Evolutionary conservation across 169 alveolate species (phyloP).

Genomic region (Eimeria maxima): DNA sequence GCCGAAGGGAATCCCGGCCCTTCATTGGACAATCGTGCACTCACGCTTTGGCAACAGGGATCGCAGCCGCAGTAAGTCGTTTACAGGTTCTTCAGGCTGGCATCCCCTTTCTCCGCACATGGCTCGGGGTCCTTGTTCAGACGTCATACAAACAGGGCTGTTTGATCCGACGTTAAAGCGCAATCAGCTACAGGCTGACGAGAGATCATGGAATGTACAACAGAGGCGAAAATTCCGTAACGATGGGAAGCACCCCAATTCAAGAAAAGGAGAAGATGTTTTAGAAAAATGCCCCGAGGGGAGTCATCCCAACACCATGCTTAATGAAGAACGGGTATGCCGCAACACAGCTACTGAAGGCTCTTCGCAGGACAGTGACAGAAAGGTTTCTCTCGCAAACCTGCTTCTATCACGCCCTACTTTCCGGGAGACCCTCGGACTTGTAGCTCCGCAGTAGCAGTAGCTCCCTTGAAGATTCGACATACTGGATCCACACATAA

Average conservation of each 20-base stretch:
- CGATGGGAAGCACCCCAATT: background rate
- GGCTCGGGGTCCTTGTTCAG: background rate
- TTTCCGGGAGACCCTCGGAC: slow-evolving; percentile 16
- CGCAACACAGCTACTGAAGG: background rate
- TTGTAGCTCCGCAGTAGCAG: background rate
- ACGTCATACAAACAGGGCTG: background rate
- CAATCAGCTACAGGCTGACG: slow-evolving; percentile 64
- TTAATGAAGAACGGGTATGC: background rate
- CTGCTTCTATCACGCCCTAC: slow-evolving; percentile 49
- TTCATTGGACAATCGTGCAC: slow-evolving; percentile 71
- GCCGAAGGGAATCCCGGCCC: slow-evolving; percentile 58
- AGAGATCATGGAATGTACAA: slow-evolving; percentile 37
- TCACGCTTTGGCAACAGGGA: slow-evolving; percentile 46
- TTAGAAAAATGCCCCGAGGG: background rate
- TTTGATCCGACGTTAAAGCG: slow-evolving; percentile 46
- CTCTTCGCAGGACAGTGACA: background rate
- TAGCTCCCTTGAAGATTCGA: background rate
- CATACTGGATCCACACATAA: too few species aligned
- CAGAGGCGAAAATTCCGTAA: slow-evolving; percentile 34
- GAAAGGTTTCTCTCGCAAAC: slow-evolving; percentile 3
- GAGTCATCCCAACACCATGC: background rate
- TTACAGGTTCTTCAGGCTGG: background rate
- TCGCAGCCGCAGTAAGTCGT: slow-evolving; percentile 20
- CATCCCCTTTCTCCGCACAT: background rate
- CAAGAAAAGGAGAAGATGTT: background rate